Evolutionary conservation across 768 basidiomycete genomes (phyloP), one percentile per base, ranked within the genome.

Genomic region (Atractiella rhizophila): DNA sequence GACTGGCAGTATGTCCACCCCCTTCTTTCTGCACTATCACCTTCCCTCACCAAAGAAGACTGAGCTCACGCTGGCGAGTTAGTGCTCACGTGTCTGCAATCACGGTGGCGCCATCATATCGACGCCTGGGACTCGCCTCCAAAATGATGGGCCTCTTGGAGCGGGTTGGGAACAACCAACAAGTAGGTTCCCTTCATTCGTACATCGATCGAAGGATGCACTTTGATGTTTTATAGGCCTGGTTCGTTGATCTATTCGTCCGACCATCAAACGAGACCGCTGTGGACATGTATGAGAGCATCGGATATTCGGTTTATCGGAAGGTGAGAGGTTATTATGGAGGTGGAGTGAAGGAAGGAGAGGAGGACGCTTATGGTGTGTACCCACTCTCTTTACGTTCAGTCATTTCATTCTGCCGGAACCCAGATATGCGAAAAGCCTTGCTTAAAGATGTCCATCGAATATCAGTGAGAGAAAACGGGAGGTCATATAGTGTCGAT

Each of bases 181-280:
- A 8, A 23, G 13, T 15, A 18, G 54, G 55, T 26, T 48, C 44
- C 6, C 51, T 53, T 5, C 48, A 55, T 43, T 28, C 37, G 37
- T 18, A 11, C 7, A 3, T 20, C 20, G 24, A 5, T 2, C 41
- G n/a, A 30, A 27, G 13, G 26, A 12, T 13, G 2, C 15, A 8
- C 6, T 19, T 26, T 9, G 4, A 20, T 2, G n/a, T n/a, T n/a
- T n/a, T n/a, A n/a, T n/a, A 31, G 10, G 79, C 74, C 3, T 78
- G 71, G 66, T 94, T 88, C 53, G 83, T 96, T 35, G 91, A 96
- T 59, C 68, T 98, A 18, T 96, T 83, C 56, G 88, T 96, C 42
- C 71, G 91, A 13, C 32, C 51, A 27, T 48, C 48, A 4, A 54
- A 52, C 43, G 40, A 50, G 24, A 31, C 40, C 15, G 91, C 88